phyloP scores from a whole-genome alignment of 179 eudicot species.

The Beta macrorhiza region DNA sequence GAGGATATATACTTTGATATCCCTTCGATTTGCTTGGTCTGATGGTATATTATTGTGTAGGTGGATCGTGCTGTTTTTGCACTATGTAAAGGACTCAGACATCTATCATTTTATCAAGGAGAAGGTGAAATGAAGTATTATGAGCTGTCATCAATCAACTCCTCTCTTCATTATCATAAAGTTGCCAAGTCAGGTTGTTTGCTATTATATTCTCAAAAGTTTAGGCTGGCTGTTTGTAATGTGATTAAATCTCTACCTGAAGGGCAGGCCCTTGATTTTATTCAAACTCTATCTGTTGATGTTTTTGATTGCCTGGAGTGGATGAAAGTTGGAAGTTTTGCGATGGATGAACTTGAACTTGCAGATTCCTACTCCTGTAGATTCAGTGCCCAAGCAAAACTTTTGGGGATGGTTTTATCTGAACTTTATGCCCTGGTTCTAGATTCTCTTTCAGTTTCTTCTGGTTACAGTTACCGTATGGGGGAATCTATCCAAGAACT shows the following conservation, averaged over 20 bases:
- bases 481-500: slow-evolving; percentile 58
- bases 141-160: slow-evolving; percentile 21
- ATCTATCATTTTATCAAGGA: slow-evolving; percentile 33
- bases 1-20: not conserved
- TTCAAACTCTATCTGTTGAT: slow-evolving; percentile 61
- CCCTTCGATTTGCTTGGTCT: slow-evolving; percentile 21
- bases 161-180: slow-evolving; percentile 37
- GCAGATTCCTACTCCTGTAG: slow-evolving; percentile 28
- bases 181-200: slow-evolving; percentile 55
- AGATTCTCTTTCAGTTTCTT: slow-evolving; percentile 65
- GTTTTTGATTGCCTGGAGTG: slow-evolving; percentile 73
- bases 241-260: slow-evolving; percentile 81
- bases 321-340: slow-evolving; percentile 47
- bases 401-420: slow-evolving; percentile 64
- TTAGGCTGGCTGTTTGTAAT: slow-evolving; percentile 60
- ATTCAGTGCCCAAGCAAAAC: slow-evolving; percentile 47
- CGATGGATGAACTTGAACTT: slow-evolving; percentile 26
- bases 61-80: slow-evolving; percentile 66
- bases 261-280: slow-evolving; percentile 75
- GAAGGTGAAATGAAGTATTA: slow-evolving; percentile 29
- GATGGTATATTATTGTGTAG: slow-evolving; percentile 40
- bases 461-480: slow-evolving; percentile 74
- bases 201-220: slow-evolving; percentile 57
- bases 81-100: slow-evolving; percentile 68
- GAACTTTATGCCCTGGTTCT: slow-evolving; percentile 66